These are phyloP conservation scores for Intubia oerlemansii DNA, from an alignment of 2,329 filamentous ascomycete genomes.

Conservation along the genomic window DNA sequence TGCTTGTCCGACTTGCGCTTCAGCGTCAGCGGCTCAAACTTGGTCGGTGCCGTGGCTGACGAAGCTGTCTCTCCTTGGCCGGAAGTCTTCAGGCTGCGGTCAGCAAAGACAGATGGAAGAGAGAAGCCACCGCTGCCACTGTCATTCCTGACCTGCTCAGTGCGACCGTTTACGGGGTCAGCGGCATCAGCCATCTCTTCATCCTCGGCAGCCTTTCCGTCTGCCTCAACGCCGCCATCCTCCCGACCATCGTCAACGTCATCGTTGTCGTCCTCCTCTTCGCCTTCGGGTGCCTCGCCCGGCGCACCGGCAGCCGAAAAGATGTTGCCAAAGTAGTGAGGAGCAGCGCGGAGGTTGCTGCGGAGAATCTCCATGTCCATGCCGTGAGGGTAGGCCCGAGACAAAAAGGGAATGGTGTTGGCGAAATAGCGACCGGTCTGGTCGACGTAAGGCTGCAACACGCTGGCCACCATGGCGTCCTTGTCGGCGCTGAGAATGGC, in stretches of 20 bases:
- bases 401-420: constrained; percentile 64
- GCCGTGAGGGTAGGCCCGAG: constrained; percentile 39
- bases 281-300: constrained; percentile 6
- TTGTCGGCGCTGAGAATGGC: constrained; percentile 50
- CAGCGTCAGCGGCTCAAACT: constrained; percentile 10
- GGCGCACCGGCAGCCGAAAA: constrained; percentile 6
- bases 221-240: constrained; percentile 13
- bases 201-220: constrained; percentile 8
- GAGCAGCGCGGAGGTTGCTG: constrained; percentile 28
- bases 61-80: too few relatives aligned
- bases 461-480: constrained; percentile 58
- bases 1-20: constrained; percentile 23
- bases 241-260: constrained; percentile 15
- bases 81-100: constrained; percentile 2
- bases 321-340: constrained; percentile 11
- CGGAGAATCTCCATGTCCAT: constrained; percentile 50
- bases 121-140: constrained; percentile 2
- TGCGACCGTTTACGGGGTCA: neutral
- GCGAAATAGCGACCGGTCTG: constrained; percentile 41
- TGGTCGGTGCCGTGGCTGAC: too few relatives aligned
- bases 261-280: constrained; percentile 28
- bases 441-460: constrained; percentile 54
- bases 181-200: constrained; percentile 13
- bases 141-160: neutral
- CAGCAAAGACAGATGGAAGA: constrained; percentile 3